Conservation (phyloP, 2,329 filamentous ascomycete species). For the Colletotrichum sp. region DNA sequence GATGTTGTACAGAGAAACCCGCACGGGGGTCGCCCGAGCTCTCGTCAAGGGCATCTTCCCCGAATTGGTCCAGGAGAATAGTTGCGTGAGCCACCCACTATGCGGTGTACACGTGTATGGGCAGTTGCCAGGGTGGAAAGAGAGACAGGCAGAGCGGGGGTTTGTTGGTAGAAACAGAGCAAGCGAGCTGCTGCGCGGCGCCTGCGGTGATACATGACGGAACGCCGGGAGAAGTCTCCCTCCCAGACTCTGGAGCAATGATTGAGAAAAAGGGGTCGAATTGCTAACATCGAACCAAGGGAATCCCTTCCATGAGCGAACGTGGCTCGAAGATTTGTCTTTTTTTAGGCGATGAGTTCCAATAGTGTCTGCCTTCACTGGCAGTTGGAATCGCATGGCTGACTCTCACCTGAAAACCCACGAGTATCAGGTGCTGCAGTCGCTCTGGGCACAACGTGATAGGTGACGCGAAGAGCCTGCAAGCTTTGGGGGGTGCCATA, state of each 20-base stretch:
- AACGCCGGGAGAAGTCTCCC: not conserved
- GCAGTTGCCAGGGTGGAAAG: not conserved
- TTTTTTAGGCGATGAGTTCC: not conserved
- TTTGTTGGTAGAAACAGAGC: not conserved
- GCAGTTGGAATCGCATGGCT: not conserved
- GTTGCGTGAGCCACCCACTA: not conserved
- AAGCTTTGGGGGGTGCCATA: not conserved
- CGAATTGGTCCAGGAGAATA: not conserved
- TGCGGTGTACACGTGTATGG: constrained; percentile 5
- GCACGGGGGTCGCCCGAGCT: not conserved
- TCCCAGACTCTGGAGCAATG: not conserved
- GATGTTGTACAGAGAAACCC: not conserved
- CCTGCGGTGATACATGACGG: not conserved
- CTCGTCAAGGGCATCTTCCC: not conserved
- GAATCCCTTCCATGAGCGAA: not conserved
- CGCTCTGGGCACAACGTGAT: not conserved
- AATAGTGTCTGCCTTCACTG: not conserved
- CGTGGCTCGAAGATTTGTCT: no score
- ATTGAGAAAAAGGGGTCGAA: not conserved
- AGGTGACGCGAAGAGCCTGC: not conserved
- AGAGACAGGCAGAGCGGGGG: not conserved
- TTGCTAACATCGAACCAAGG: not conserved
- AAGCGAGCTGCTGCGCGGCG: not conserved
- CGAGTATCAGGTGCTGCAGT: not conserved
- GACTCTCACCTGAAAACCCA: not conserved